Evolutionary conservation across 192 early-diverging fungal species (phyloP).

Genomic region (Mortierella hygrophila): DNA sequence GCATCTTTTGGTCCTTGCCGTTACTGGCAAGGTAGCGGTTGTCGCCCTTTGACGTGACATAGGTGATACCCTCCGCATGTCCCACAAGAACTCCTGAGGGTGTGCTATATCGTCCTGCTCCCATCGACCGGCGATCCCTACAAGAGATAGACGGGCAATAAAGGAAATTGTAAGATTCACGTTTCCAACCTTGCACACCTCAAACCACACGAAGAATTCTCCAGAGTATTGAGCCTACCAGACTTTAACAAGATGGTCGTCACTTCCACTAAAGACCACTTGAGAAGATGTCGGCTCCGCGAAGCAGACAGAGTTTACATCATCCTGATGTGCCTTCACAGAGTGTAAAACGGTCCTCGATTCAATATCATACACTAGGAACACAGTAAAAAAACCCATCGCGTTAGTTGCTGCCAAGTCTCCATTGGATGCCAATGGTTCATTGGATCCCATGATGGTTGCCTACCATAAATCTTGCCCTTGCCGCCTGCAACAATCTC

Average conservation of each 20-base stretch:
- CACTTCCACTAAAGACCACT: conserved; percentile 72
- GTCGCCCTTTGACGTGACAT: conserved; percentile 73
- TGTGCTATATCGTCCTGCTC: conserved; percentile 29
- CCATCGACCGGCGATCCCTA: conserved; percentile 71
- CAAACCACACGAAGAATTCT: not conserved
- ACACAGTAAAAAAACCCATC: not conserved
- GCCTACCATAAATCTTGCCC: conserved; percentile 45
- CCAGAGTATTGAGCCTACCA: conserved; percentile 36
- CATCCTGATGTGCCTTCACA: conserved; percentile 68
- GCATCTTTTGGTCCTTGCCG: conserved; percentile 80
- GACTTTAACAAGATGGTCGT: conserved; percentile 71
- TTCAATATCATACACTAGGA: conserved; percentile 71
- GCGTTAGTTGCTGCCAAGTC: not conserved
- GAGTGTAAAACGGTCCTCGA: conserved; percentile 60
- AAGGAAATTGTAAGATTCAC: not conserved
- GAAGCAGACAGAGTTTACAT: conserved; percentile 77
- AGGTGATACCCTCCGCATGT: conserved; percentile 80
- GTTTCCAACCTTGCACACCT: not conserved
- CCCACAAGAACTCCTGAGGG: conserved; percentile 75
- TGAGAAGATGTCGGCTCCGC: conserved; percentile 64
- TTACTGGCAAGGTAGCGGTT: conserved; percentile 74
- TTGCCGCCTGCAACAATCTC: conserved; percentile 73
- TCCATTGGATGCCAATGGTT: not conserved
- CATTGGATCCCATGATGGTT: not conserved
- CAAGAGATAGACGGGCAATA: not conserved